phyloP scores from a whole-genome alignment of 1,284 basidiomycete species.

The Tilletiaria anomala region DNA sequence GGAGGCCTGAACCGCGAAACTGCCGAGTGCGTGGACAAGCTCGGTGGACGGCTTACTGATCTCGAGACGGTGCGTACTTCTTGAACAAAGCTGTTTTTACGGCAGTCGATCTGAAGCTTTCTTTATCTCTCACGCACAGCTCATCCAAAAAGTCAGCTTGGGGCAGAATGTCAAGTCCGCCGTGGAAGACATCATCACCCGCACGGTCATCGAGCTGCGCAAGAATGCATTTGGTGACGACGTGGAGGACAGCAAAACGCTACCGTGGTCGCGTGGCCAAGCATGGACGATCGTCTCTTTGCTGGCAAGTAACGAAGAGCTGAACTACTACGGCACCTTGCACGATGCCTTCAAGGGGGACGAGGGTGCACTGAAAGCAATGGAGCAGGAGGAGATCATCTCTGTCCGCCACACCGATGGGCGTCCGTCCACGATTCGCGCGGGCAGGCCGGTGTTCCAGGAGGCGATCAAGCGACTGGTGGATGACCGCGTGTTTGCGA shows the following conservation, averaged over 20 bases:
- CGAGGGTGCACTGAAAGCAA: conserved; percentile 60
- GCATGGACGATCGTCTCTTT: conserved; percentile 70
- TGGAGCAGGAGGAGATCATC: conserved; percentile 84
- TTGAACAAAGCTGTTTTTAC: not conserved
- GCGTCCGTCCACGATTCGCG: conserved; percentile 68
- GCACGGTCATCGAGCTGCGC: conserved; percentile 65
- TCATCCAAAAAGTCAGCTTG: conserved; percentile 25
- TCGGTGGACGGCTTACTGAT: conserved; percentile 32
- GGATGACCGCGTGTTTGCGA: conserved; percentile 62
- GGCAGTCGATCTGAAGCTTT: not conserved
- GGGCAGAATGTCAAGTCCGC: conserved; percentile 23
- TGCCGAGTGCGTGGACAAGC: conserved; percentile 24
- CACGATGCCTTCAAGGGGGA: conserved; percentile 81
- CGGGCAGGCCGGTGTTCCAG: conserved; percentile 77
- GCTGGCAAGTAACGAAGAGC: conserved; percentile 58
- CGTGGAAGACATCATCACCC: conserved; percentile 45
- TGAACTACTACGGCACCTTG: conserved; percentile 64
- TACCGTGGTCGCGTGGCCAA: conserved; percentile 74
- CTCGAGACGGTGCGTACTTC: conserved; percentile 12
- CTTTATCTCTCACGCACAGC: not conserved
- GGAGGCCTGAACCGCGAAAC: conserved; percentile 14
- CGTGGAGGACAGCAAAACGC: conserved; percentile 59
- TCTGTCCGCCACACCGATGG: conserved; percentile 62
- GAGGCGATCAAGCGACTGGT: conserved; percentile 71
- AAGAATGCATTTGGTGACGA: conserved; percentile 91